Percentiles rank a stretch among this genome's conserved stretches.
Evolutionary conservation across 2,329 filamentous ascomycete species (phyloP).

Genomic region (Rhytidhysteron rufulum): DNA sequence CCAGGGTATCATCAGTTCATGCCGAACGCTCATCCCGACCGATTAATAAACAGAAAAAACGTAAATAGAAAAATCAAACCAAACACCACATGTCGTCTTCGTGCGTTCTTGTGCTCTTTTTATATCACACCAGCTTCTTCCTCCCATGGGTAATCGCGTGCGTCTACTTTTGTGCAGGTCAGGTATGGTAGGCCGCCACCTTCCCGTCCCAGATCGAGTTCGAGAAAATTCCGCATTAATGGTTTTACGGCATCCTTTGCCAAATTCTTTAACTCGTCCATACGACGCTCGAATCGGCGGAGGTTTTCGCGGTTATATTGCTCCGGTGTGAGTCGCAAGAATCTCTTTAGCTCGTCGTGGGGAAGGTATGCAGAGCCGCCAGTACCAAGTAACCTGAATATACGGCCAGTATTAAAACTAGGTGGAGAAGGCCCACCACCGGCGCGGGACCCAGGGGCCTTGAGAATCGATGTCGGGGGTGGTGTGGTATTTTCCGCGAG

Average conservation of each 20-base stretch:
- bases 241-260: slow-evolving; percentile 80
- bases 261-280: slow-evolving; percentile 84
- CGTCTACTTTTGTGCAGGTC: slow-evolving; percentile 61
- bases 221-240: slow-evolving; percentile 78
- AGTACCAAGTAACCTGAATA: slow-evolving; percentile 73
- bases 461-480: slow-evolving; percentile 53
- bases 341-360: slow-evolving; percentile 86
- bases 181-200: slow-evolving; percentile 56
- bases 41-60: not conserved
- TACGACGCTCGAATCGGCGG: slow-evolving; percentile 75
- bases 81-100: not conserved
- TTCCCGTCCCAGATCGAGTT: slow-evolving; percentile 64
- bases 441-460: slow-evolving; percentile 39
- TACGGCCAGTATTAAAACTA: slow-evolving; percentile 62
- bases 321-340: slow-evolving; percentile 78
- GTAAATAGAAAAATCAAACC: not conserved
- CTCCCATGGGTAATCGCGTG: slow-evolving; percentile 62
- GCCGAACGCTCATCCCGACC: slow-evolving; percentile 1
- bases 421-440: slow-evolving; percentile 27
- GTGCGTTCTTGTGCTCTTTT: not conserved
- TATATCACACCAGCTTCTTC: slow-evolving; percentile 20
- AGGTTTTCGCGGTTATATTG: slow-evolving; percentile 85
- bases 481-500: slow-evolving; percentile 84
- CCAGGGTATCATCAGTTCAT: too few relatives aligned
- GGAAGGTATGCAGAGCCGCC: slow-evolving; percentile 63